Conservation (phyloP, 495 filamentous ascomycete genomes). For the Arthonia radiata region DNA sequence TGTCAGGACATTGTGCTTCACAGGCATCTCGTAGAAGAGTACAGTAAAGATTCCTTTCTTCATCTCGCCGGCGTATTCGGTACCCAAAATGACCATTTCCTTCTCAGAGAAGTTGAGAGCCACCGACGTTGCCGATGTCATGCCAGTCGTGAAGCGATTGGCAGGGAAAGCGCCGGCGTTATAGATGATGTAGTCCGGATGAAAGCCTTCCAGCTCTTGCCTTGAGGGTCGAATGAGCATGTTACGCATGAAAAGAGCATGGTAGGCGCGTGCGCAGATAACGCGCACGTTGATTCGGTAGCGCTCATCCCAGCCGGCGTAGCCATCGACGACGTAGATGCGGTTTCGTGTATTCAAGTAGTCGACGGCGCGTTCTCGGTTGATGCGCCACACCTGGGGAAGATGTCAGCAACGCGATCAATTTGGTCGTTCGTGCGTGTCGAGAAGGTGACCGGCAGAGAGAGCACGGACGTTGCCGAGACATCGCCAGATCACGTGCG, state of each 20-base stretch:
- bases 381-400: slow-evolving; percentile 89
- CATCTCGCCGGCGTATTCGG: slow-evolving; percentile 99
- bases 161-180: slow-evolving; percentile 96
- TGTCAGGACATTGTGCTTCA: slow-evolving; percentile 96
- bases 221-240: slow-evolving; percentile 89
- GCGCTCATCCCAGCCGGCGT: slow-evolving; percentile 93
- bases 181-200: slow-evolving; percentile 98
- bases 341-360: slow-evolving; percentile 97
- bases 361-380: slow-evolving; percentile 94
- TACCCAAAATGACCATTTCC: slow-evolving; percentile 97
- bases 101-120: slow-evolving; percentile 74
- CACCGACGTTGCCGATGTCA: slow-evolving; percentile 83
- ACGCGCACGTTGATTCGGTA: slow-evolving; percentile 96
- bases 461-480: no score
- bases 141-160: slow-evolving; percentile 91
- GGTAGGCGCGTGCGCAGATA: slow-evolving; percentile 95
- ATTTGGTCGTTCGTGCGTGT: slow-evolving; percentile 5
- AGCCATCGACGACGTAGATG: slow-evolving; percentile 96
- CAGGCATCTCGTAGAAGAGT: slow-evolving; percentile 98
- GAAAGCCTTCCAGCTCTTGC: slow-evolving; percentile 86
- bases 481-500: slow-evolving; percentile 2
- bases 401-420: slow-evolving; percentile 9
- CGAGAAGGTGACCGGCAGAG: no score
- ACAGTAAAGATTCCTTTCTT: slow-evolving; percentile 99
- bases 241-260: slow-evolving; percentile 99